Base-by-base conservation (phyloP, 352 stramenopile genomes). In the Phytopythium chamaehyphon region DNA sequence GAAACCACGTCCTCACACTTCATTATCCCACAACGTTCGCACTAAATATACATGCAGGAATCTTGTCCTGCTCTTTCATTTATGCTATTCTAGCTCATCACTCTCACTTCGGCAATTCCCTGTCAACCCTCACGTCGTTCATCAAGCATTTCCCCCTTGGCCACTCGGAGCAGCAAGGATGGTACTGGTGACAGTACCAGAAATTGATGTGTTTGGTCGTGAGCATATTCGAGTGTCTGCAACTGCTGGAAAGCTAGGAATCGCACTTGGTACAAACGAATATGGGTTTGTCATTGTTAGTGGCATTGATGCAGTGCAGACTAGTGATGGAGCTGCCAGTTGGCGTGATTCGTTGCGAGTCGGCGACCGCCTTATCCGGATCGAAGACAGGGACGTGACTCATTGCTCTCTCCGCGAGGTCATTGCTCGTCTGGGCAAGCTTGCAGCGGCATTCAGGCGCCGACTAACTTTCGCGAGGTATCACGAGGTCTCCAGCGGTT, bases 391-490 rank as follows among this genome's bases (percentile, higher is more conserved):
- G 23, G 69, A 80, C n/a, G 42, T 83, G 9, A 52, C 74, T 2
- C 69, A 84, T 49, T 72, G 44, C 49, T 62, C 59, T 15, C 39
- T 84, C 6, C 21, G 54, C 15, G 73, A 86, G 24, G 47, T 86
- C 37, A 84, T 80, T 40, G 37, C 22, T 10, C 66, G 71, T 6
- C 62, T 88, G 6, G 55, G 57, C 12, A 82, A 80, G 31, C 66
- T 84, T 4, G 54, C 60, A 2, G 51, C 57, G 6, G 77, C 66
- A 19, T 66, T 55, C 15, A 2, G 44, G 11, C 66, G 76, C 1
- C 46, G 52, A 7, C 43, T 86, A n/a, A 81, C 70, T 16, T 83
- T 88, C 23, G 74, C 66, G 5, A 63, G 74, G 8, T 86, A 86
- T 50, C 61, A 77, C 48, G 23, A 45, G 36, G 64, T 55, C 14